phyloP scores from a whole-genome alignment of 805 yeast genomes.

The Candida wancherniae region DNA sequence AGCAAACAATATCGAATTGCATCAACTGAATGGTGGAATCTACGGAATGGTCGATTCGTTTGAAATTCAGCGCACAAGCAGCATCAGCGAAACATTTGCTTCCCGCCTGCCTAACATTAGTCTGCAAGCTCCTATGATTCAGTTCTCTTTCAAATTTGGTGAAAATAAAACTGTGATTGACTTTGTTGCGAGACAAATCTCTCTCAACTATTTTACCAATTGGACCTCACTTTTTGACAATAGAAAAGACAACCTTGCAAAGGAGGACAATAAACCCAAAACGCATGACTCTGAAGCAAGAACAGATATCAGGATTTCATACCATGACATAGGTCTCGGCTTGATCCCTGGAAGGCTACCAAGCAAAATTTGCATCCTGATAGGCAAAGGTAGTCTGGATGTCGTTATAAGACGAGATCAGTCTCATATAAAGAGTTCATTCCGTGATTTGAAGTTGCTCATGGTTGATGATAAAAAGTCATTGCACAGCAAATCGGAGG shows the following conservation, averaged over 20 bases:
- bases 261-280: background rate
- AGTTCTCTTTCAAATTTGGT: slow-evolving; percentile 17
- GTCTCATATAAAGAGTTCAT: slow-evolving; percentile 37
- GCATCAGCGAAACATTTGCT: too few species aligned
- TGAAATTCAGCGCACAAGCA: slow-evolving; percentile 10
- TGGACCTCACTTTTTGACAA: slow-evolving; percentile 39
- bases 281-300: background rate
- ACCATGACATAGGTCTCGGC: slow-evolving; percentile 56
- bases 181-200: slow-evolving; percentile 43
- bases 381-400: slow-evolving; percentile 54
- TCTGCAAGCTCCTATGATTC: slow-evolving; percentile 23
- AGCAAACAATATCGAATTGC: slow-evolving; percentile 16
- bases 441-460: slow-evolving; percentile 47
- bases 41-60: slow-evolving; percentile 22
- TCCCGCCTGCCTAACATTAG: too few species aligned
- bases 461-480: slow-evolving; percentile 56
- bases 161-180: slow-evolving; percentile 34
- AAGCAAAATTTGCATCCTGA: slow-evolving; percentile 48
- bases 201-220: slow-evolving; percentile 53
- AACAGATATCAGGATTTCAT: slow-evolving; percentile 29
- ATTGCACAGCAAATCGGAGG: background rate
- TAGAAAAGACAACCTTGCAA: background rate
- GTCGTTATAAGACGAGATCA: slow-evolving; percentile 31
- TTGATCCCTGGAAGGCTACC: slow-evolving; percentile 57
- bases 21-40: slow-evolving; percentile 14